Evolutionary conservation across 2,329 filamentous ascomycete genomes (phyloP).

Genomic region (Fusarium sp.): DNA sequence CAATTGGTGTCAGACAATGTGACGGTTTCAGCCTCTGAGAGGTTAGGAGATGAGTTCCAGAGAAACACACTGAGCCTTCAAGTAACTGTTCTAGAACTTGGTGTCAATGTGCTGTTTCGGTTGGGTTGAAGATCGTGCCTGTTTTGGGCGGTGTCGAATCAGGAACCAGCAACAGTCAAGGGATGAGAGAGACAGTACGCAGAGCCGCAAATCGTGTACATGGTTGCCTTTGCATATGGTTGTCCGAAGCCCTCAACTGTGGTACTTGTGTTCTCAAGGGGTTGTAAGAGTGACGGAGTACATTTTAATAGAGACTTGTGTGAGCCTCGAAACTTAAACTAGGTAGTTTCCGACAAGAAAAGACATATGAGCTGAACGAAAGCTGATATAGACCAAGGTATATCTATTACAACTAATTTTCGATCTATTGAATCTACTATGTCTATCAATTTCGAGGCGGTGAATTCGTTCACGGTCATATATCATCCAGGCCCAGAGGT

Average conservation of each 20-base stretch:
- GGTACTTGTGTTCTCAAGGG: background rate
- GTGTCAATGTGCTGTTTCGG: constrained; percentile 10
- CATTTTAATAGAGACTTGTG: background rate
- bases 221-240: background rate
- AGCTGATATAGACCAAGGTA: background rate
- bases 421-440: background rate
- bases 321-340: background rate
- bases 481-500: constrained; percentile 2
- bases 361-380: background rate
- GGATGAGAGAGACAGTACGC: constrained; percentile 6
- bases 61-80: constrained; percentile 15
- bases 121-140: constrained; percentile 29
- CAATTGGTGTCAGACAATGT: constrained; percentile 10
- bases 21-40: constrained; percentile 6
- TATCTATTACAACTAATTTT: background rate
- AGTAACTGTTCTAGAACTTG: constrained; percentile 32
- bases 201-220: constrained; percentile 28
- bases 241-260: background rate
- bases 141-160: constrained; percentile 18
- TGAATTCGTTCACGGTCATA: constrained; percentile 12
- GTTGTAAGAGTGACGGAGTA: background rate
- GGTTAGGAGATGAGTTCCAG: background rate
- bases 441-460: constrained; percentile 6
- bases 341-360: background rate
- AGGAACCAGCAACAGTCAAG: constrained; percentile 11